A percentile compares a stretch with the other conserved stretches of the same genome.
Conservation (phyloP, 2,329 filamentous ascomycete genomes). For the Paecilomyces dactylethromorphus region DNA sequence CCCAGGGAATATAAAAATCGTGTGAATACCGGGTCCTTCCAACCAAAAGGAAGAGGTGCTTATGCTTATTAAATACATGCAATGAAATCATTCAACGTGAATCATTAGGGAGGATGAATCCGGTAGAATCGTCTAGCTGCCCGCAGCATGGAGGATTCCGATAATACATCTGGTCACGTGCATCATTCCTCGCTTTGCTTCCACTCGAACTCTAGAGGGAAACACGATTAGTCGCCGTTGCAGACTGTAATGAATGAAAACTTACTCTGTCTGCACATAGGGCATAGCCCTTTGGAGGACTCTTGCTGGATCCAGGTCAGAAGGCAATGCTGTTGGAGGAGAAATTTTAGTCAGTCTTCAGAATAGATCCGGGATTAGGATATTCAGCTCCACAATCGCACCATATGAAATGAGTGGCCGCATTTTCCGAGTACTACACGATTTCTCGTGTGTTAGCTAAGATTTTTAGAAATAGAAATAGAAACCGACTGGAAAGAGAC, state of each 20-base stretch:
- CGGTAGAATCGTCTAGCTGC: not conserved
- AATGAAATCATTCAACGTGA: not conserved
- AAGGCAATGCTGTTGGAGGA: slow-evolving; percentile 70
- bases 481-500: not conserved
- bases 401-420: slow-evolving; percentile 97
- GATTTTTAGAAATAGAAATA: not conserved
- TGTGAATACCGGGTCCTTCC: too few relatives aligned
- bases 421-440: slow-evolving; percentile 83
- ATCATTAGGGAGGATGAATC: not conserved
- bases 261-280: slow-evolving; percentile 93
- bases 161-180: not conserved
- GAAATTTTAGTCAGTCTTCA: slow-evolving; percentile 1
- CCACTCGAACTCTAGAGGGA: slow-evolving; percentile 46
- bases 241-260: slow-evolving; percentile 1
- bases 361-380: slow-evolving; percentile 1
- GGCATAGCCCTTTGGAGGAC: slow-evolving; percentile 84
- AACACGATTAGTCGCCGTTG: slow-evolving; percentile 10
- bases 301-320: slow-evolving; percentile 85
- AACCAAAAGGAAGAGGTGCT: too few relatives aligned
- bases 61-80: too few relatives aligned
- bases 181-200: slow-evolving; percentile 35
- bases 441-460: not conserved
- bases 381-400: slow-evolving; percentile 32
- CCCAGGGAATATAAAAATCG: too few relatives aligned
- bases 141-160: not conserved